These are phyloP conservation scores for Fusarium pseudocircinatum DNA, from an alignment of 2,329 filamentous ascomycete species.

Conservation along the genomic window DNA sequence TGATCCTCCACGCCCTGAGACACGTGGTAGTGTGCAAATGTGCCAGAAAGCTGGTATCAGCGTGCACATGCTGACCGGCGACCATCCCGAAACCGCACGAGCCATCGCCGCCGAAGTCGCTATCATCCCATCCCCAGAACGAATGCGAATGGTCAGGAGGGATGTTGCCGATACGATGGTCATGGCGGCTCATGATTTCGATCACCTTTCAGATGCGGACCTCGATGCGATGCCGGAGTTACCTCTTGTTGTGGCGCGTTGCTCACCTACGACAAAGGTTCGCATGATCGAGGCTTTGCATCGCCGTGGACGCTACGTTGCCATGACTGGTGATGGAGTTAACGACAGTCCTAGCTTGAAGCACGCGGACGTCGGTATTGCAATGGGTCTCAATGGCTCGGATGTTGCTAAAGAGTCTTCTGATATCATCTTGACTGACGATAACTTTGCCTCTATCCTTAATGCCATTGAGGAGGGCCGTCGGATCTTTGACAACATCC, in stretches of 20 bases:
- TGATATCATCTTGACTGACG: slow-evolving; percentile 73
- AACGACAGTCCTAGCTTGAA: slow-evolving; percentile 76
- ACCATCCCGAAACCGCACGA: slow-evolving; percentile 68
- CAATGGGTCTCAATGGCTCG: slow-evolving; percentile 71
- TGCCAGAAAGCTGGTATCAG: slow-evolving; percentile 68
- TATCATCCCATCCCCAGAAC: slow-evolving; percentile 61
- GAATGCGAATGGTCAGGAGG: slow-evolving; percentile 51
- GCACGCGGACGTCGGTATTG: slow-evolving; percentile 74
- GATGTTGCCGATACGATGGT: slow-evolving; percentile 66
- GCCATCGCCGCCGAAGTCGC: slow-evolving; percentile 70
- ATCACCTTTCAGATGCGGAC: slow-evolving; percentile 68
- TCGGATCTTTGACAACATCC: slow-evolving; percentile 75
- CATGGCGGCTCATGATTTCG: slow-evolving; percentile 72
- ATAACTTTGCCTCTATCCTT: slow-evolving; percentile 66
- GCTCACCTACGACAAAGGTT: slow-evolving; percentile 75
- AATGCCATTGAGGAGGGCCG: slow-evolving; percentile 70
- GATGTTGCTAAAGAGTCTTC: slow-evolving; percentile 76
- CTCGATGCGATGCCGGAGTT: slow-evolving; percentile 70
- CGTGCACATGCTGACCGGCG: slow-evolving; percentile 73
- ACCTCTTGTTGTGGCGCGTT: slow-evolving; percentile 75
- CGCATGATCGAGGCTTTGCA: slow-evolving; percentile 80
- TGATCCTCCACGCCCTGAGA: slow-evolving; percentile 73
- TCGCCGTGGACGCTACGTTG: slow-evolving; percentile 67
- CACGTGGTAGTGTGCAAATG: slow-evolving; percentile 60
- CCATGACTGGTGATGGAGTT: slow-evolving; percentile 77